phyloP scores from a whole-genome alignment of 257 asterid species.

The Solanum virginianum region DNA sequence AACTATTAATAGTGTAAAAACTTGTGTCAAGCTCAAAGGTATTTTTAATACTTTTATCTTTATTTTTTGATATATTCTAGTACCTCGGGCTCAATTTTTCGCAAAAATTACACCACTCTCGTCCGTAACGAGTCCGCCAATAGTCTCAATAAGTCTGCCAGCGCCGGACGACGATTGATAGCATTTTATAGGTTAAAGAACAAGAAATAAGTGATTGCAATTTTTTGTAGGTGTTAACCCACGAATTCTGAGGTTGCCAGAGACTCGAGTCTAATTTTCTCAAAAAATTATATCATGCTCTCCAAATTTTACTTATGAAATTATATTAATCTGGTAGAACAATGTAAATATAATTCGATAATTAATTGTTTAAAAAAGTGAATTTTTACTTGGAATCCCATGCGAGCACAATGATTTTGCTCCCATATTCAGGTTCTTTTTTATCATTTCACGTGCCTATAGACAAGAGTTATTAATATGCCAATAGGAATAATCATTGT shows the following conservation, averaged over 20 bases:
- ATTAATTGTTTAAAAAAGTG: neutral
- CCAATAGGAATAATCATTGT: neutral
- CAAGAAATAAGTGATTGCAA: no score
- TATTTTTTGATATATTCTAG: neutral
- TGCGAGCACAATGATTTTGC: slow-evolving; percentile 11
- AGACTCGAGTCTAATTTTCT: no score
- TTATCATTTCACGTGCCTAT: neutral
- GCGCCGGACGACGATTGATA: no score
- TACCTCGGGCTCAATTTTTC: neutral
- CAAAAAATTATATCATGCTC: neutral
- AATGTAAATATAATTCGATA: neutral
- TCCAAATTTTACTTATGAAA: neutral
- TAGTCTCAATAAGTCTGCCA: no score
- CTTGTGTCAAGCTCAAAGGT: no score
- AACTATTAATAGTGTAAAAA: no score
- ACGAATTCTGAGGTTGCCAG: no score
- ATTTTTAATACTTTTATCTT: no score
- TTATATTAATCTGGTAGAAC: neutral
- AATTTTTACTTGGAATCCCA: slow-evolving; percentile 1
- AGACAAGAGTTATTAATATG: neutral
- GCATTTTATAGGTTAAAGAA: no score
- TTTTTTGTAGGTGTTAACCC: no score
- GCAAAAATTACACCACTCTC: no score
- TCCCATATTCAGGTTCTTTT: neutral
- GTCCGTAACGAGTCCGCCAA: no score